These are phyloP conservation scores for Candida manassasensis DNA, from an alignment of 805 yeast species.

Conservation along the genomic window DNA sequence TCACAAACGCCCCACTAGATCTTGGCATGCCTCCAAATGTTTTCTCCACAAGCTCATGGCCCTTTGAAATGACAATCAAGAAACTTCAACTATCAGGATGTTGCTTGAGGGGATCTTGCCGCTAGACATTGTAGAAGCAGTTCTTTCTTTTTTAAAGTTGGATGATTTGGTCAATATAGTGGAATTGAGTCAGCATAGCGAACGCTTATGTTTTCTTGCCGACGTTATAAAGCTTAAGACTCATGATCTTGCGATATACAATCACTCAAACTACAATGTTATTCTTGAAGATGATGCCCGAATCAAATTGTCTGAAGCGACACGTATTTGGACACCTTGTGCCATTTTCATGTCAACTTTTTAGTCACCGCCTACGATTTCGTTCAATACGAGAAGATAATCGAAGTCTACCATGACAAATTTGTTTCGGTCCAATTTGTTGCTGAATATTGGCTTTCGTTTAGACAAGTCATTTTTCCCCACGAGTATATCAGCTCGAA, in stretches of 20 bases:
- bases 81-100: too few species aligned
- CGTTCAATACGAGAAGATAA: neutral
- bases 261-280: neutral
- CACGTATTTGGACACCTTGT: neutral
- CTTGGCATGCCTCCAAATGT: too few species aligned
- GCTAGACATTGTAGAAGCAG: neutral
- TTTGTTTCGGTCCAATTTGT: neutral
- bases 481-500: neutral
- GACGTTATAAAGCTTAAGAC: neutral
- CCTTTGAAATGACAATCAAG: too few species aligned
- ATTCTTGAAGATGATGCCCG: neutral
- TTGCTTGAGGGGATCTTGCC: too few species aligned
- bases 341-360: neutral
- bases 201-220: neutral
- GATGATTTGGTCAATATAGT: neutral
- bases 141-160: neutral
- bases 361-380: neutral
- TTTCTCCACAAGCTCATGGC: too few species aligned
- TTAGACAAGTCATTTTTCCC: neutral
- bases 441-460: neutral
- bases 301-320: neutral
- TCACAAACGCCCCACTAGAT: too few species aligned
- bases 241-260: neutral
- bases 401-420: neutral
- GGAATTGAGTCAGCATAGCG: neutral